phyloP scores from a whole-genome alignment of 345 rosid genomes.

The Rhodomyrtus tomentosa region DNA sequence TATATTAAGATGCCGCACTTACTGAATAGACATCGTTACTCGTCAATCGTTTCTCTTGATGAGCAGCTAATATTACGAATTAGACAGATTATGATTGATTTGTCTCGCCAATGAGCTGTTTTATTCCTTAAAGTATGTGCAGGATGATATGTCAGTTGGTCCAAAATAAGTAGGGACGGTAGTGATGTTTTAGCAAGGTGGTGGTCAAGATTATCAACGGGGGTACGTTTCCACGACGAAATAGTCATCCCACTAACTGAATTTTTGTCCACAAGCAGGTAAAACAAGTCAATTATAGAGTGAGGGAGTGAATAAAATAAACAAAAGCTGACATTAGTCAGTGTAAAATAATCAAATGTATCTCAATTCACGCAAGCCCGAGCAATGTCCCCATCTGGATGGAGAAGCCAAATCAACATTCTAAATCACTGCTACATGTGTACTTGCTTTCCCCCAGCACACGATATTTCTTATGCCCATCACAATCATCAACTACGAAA shows the following conservation, averaged over 20 bases:
- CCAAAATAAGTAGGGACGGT: background rate
- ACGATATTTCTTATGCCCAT: background rate
- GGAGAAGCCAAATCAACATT: background rate
- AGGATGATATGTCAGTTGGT: background rate
- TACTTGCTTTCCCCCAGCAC: background rate
- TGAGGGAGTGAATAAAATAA: background rate
- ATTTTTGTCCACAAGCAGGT: background rate
- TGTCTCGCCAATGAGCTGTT: background rate
- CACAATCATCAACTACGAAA: background rate
- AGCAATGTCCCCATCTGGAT: background rate
- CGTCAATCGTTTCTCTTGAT: background rate
- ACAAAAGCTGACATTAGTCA: background rate
- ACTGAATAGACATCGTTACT: background rate
- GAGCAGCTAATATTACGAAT: background rate
- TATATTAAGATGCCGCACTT: background rate
- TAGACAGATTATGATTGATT: background rate
- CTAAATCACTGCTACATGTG: background rate
- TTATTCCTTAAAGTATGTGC: background rate
- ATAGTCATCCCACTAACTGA: background rate
- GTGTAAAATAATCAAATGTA: background rate
- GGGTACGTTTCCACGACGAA: background rate
- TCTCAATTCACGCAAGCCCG: background rate
- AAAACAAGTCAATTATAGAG: background rate
- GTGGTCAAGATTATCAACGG: background rate
- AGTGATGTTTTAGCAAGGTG: background rate